Conservation (phyloP, 2,329 filamentous ascomycete species). For the Onygenales sp. region DNA sequence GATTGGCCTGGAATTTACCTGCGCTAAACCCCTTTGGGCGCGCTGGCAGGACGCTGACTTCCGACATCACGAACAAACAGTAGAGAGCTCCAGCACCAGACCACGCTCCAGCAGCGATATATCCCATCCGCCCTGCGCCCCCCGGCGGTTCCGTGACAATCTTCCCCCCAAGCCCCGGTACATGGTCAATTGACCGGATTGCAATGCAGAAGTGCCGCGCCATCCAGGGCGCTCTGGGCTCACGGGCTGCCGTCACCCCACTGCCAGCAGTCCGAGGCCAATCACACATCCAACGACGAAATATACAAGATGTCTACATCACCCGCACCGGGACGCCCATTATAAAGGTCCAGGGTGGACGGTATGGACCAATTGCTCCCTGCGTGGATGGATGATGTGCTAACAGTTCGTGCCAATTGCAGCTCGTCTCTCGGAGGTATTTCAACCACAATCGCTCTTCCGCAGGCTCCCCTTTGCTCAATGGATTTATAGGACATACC, state of each 20-base stretch:
- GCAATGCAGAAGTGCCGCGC: conserved; percentile 38
- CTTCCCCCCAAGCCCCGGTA: conserved; percentile 19
- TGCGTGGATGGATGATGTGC: conserved; percentile 11
- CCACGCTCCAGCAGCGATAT: neutral
- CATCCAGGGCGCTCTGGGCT: conserved; percentile 32
- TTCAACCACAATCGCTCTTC: conserved; percentile 13
- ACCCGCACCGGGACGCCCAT: conserved; percentile 95
- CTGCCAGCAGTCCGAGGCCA: conserved; percentile 21
- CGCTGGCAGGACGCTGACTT: neutral
- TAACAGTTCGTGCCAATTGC: conserved; percentile 14
- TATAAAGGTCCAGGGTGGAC: conserved; percentile 76
- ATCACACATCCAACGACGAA: conserved; percentile 37
- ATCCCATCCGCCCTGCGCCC: neutral
- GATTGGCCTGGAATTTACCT: neutral
- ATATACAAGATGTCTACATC: conserved; percentile 74
- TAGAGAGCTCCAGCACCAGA: conserved; percentile 19
- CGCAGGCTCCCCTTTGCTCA: conserved; percentile 16
- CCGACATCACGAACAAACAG: conserved; percentile 7
- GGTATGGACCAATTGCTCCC: conserved; percentile 47
- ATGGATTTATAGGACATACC: conserved; percentile 63
- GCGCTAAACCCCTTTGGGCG: neutral
- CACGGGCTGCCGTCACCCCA: conserved; percentile 27
- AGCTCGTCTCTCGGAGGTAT: conserved; percentile 83
- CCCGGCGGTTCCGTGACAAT: neutral
- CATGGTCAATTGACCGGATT: conserved; percentile 18